Evolutionary conservation across 441 rosid species (phyloP), one percentile per base, ranked within the genome.

Genomic region (Populus hybrid): DNA sequence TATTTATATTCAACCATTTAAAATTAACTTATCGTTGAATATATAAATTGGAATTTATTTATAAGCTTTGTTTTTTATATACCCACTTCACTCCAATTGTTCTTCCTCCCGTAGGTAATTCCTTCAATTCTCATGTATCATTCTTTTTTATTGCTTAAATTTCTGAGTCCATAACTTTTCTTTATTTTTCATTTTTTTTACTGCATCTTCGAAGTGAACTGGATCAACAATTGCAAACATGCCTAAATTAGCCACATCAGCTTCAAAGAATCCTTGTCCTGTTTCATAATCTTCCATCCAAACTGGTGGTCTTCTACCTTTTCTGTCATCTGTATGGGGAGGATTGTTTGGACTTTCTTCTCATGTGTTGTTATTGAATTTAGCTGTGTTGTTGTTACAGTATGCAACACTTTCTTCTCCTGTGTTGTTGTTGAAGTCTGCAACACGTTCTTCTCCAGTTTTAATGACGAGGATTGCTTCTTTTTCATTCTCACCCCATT

Each of bases 241-340:
- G 16, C 11, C 34, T 9, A 70, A 70, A 4, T 46, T 4, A 6
- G 8, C 2, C 4, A 5, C 74, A 5, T 72, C 75, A 8, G 50
- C 75, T 50, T 54, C 75, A 40, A 3, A 40, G 3, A 10, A 10
- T 2, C 2, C 7, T 4, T 40, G 21, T n/a, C 73, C 61, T 0
- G 61, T 70, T 40, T 38, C 73, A 6, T 38, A 70, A 30, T 70
- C 61, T 3, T 10, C 30, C 73, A 70, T 70, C 73, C 73, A 38
- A 1, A 6, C 61, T 4, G 73, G 63, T 14, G 11, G 32, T 70
- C 12, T 1, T 26, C 26, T 26, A 26, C 26, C 26, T 26, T 1
- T 26, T 26, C 1, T 26, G 26, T 26, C 26, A 26, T 10, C 46
- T 42, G 35, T 35, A 18, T 59, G 8, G 65, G 21, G 5, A 18